Percentiles rank a stretch among this genome's conserved stretches.
These are phyloP conservation scores for Bimuria novae-zelandiae DNA, from an alignment of 2,329 filamentous ascomycete genomes.

Conservation along the genomic window DNA sequence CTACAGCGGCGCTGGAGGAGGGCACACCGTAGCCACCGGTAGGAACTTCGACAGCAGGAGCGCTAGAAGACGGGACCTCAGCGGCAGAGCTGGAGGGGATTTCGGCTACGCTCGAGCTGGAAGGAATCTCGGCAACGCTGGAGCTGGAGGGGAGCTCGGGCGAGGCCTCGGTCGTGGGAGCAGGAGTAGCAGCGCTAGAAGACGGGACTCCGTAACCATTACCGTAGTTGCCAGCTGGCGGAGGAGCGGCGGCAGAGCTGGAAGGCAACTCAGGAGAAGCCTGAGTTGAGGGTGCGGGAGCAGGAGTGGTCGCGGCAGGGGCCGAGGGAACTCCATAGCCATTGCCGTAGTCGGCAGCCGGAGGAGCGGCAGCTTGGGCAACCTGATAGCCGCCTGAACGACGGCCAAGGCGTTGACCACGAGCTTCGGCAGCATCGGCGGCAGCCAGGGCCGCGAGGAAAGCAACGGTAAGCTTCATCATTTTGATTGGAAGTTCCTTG, in stretches of 20 bases:
- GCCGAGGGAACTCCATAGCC: slow-evolving; percentile 1
- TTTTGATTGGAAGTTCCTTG: slow-evolving; percentile 31
- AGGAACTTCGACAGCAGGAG: slow-evolving; percentile 2
- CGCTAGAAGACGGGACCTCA: slow-evolving; percentile 14
- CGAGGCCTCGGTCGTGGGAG: slow-evolving; percentile 39
- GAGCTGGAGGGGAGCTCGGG: slow-evolving; percentile 41
- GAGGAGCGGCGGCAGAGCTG: neutral
- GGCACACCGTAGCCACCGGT: slow-evolving; percentile 5
- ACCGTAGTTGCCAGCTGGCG: slow-evolving; percentile 1
- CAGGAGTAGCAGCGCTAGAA: neutral
- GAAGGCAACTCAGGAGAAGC: slow-evolving; percentile 46
- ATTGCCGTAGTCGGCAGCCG: slow-evolving; percentile 5
- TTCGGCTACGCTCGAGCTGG: neutral
- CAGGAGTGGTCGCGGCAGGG: slow-evolving; percentile 12
- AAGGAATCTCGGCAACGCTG: neutral
- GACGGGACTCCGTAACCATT: slow-evolving; percentile 2
- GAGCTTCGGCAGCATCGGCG: slow-evolving; percentile 36
- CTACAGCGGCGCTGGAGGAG: neutral
- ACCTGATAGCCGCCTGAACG: slow-evolving; percentile 25
- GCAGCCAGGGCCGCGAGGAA: slow-evolving; percentile 39
- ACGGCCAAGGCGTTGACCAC: slow-evolving; percentile 34
- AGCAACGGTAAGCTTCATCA: slow-evolving; percentile 43
- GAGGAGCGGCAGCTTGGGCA: neutral
- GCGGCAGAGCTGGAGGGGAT: slow-evolving; percentile 1
- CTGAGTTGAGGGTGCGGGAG: slow-evolving; percentile 43